Conservation (phyloP, 768 basidiomycete species). For the Lentinula sp. region DNA sequence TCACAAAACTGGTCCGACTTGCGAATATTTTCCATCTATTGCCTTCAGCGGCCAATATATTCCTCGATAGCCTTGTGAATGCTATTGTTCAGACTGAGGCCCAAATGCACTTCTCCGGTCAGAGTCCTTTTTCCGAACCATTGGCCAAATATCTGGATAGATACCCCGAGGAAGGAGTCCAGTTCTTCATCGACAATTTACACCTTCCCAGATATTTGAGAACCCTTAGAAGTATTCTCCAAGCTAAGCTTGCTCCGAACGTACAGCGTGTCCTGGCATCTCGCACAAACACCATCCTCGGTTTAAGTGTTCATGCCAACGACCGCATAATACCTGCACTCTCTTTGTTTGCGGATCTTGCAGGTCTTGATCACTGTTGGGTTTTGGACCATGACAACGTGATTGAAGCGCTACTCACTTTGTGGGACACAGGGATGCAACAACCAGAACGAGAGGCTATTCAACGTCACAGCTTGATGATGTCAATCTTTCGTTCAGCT, state of each 20-base stretch:
- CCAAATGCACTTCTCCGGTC: slow-evolving; percentile 82
- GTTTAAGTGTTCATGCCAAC: slow-evolving; percentile 41
- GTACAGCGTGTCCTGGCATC: slow-evolving; percentile 63
- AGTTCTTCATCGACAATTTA: slow-evolving; percentile 80
- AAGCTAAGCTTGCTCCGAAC: slow-evolving; percentile 72
- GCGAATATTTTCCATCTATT: slow-evolving; percentile 97
- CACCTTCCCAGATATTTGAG: slow-evolving; percentile 72
- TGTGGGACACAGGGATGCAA: slow-evolving; percentile 61
- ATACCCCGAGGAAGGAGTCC: slow-evolving; percentile 79
- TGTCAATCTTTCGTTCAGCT: slow-evolving; percentile 72
- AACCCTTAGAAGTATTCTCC: slow-evolving; percentile 79
- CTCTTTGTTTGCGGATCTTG: slow-evolving; percentile 71
- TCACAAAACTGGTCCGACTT: slow-evolving; percentile 89
- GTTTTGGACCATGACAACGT: slow-evolving; percentile 59
- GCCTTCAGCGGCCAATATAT: slow-evolving; percentile 89
- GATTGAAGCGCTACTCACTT: slow-evolving; percentile 60
- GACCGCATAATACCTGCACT: slow-evolving; percentile 68
- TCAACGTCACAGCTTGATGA: slow-evolving; percentile 57
- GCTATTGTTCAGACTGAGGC: slow-evolving; percentile 89
- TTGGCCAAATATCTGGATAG: slow-evolving; percentile 88
- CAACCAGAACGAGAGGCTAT: slow-evolving; percentile 44
- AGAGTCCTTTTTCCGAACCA: slow-evolving; percentile 90
- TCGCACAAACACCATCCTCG: slow-evolving; percentile 47
- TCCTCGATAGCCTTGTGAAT: slow-evolving; percentile 82
- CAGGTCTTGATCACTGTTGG: slow-evolving; percentile 63